phyloP scores from a whole-genome alignment of 139 green algal genomes.

The Mesostigma viride region DNA sequence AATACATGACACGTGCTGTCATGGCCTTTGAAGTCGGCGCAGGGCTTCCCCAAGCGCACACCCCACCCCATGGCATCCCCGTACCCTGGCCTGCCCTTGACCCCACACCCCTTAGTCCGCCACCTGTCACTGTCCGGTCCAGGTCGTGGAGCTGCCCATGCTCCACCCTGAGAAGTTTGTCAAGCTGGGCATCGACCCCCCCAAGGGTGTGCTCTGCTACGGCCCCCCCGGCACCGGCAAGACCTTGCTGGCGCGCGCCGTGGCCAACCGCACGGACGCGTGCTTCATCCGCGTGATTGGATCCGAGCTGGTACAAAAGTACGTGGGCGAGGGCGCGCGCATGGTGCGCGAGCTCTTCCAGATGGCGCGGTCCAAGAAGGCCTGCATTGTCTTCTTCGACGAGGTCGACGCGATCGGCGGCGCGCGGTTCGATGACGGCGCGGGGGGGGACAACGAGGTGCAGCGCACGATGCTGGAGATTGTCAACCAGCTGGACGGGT shows the following conservation, averaged over 20 bases:
- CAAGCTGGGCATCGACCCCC: conserved; percentile 92
- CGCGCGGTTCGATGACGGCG: conserved; percentile 86
- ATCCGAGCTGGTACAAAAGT: conserved; percentile 96
- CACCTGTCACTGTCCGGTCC: neutral
- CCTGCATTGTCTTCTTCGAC: conserved; percentile 98
- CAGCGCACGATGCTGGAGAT: conserved; percentile 99
- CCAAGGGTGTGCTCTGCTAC: conserved; percentile 93
- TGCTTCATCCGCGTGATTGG: conserved; percentile 99
- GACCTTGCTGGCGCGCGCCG: conserved; percentile 86
- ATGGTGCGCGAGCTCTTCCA: conserved; percentile 95
- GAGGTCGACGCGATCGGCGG: conserved; percentile 94
- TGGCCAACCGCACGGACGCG: conserved; percentile 94
- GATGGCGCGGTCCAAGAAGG: conserved; percentile 96
- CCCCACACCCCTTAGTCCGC: no score
- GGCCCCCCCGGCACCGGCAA: conserved; percentile 88
- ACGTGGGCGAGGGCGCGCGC: conserved; percentile 91
- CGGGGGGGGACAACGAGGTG: conserved; percentile 97
- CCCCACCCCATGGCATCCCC: no score
- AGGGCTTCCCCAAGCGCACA: no score
- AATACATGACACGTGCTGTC: no score
- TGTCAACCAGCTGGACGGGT: conserved; percentile 98
- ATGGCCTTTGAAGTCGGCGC: no score
- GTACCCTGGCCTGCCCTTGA: no score
- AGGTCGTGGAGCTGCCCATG: conserved; percentile 94
- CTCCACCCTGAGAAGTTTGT: conserved; percentile 98